Evolutionary conservation across 2,329 filamentous ascomycete genomes (phyloP), one percentile per base, ranked within the genome.

Genomic region (Botrytis pseudocinerea): DNA sequence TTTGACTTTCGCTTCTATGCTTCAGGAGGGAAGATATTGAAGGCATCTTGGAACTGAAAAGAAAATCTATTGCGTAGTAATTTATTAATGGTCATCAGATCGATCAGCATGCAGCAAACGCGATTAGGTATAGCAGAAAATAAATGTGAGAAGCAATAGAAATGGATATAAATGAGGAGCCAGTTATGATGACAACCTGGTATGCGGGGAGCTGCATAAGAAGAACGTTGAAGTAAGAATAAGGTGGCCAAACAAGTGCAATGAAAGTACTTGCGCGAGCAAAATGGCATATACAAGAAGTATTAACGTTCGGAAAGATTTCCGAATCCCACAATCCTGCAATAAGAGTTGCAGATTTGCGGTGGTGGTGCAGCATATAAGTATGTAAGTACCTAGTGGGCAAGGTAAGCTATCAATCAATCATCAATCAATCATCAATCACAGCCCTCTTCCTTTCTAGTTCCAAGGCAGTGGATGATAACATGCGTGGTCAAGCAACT

Each of bases 21-120:
- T 76, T 79, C 54, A 80, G 72, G 57, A 80, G 78, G 40, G 79
- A 79, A 54, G 79, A 77, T 73, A 80, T 76, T 14, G 76, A 77
- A 73, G 79, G 79, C 79, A 80, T 80, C 60, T 72, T 77, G 75
- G 71, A 59, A 61, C 20, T 40, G 28, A 20, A 60, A 70, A 32
- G 40, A 60, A 60, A 63, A 44, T 51, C 38, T 48, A 18, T 18
- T 57, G 42, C 20, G 42, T 42, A 54, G 57, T 60, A 54, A 59
- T 57, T 8, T 38, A 59, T 54, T 35, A 44, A 63, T 62, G 71
- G 59, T 73, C 71, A 73, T 73, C 65, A 70, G 71, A 65, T 70
- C 59, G 70, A 72, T 72, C 70, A 72, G 70, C 70, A 69, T 69
- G 70, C 70, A 72, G 70, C 40, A 72, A 60, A 60, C 70, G 65